Base-by-base conservation (phyloP, 2,329 filamentous ascomycete species). In the Huntiella moniliformis region DNA sequence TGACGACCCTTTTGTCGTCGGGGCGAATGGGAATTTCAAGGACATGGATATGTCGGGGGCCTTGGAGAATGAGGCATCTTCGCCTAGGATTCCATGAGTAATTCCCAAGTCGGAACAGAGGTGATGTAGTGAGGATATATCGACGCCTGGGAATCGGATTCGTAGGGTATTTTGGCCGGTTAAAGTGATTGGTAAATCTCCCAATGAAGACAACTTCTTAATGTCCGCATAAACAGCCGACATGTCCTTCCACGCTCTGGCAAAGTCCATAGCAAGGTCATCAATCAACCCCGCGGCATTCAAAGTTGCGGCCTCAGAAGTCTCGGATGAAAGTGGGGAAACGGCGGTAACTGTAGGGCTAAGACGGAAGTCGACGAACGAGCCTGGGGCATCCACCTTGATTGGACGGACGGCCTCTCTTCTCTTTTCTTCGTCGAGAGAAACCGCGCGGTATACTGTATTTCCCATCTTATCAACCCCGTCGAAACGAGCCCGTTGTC, bases 301-400 rank as follows among this genome's bases (percentile, higher is more conserved):
- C 53, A 96, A 70, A 28, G 76, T 82, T 38, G 78, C 66, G 13
- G 67, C 64, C 22, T 61, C 54, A 41, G 61, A 56, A 28, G 64
- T 59, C 42, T 53, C n/a, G 7, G 69, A 68, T 47, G 69, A 70
- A 37, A 92, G 66, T 7, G 82, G 77, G 54, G 79, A 81, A 48
- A 98, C 71, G 28, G 88, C 85, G 31, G 88, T 96, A 57, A 96
- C 76, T 49, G 83, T 92, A 2, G 91, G 91, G 61, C 77, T 85
- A 55, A 96, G 67, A 54, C 77, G 71, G 65, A 96, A 98, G 62
- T 93, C 86, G 57, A 98, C 70, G 60, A 75, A 88, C 1, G 87
- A 82, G 18, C 91, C 91, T 2, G 84, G 76, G 2, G 64, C 51
- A 53, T 73, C 71, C 8, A 79, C 74, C 60, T 87, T 71, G 13